Base-by-base conservation (phyloP, 2,329 filamentous ascomycete genomes). In the Fusarium clavum region DNA sequence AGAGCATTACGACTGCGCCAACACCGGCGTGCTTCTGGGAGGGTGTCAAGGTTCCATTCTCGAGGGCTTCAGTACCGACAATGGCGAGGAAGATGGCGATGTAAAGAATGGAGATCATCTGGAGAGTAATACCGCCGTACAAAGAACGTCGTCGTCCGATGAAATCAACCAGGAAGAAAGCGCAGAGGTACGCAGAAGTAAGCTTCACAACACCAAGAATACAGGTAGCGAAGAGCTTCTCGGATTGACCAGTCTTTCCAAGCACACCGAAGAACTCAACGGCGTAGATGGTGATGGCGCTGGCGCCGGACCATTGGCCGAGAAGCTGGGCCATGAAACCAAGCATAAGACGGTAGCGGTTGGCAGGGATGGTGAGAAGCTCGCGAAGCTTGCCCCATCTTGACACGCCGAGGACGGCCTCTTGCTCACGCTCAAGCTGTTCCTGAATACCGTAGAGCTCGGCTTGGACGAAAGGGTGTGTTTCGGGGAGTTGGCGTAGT, bases 261-360 rank as follows among this genome's bases (percentile, higher is more conserved):
- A 65, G 61, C 8, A 65, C 46, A 0, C 62, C 62, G 7, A 65
- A 65, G 61, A 65, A 65, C 24, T 65, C 61, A 2, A 54, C 62
- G 1, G 62, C 62, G 2, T 65, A 65, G 8, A 65, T 65, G 0
- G 62, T 65, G 1, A 65, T 65, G 2, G 62, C 62, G 8, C 61
- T 65, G 2, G 62, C 62, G 1, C 62, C 62, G 2, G 62, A 65
- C 62, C 62, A 65, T 9, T 65, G 62, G 3, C 62, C 62, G 2
- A 65, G 16, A 3, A 65, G 53, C 14, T 65, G 62, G 3, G 62
- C 62, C 62, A 65, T 65, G 7, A 65, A 65, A 9, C 62, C 62
- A 1, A 65, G 53, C 62, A 65, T 65, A 3, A 65, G 32, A 2
- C 62, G 62, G 1, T 65, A 65, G 10, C 62, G 40, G 24, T 65